Conservation (phyloP, 139 green algal genomes). For the Chlamydomonas asymmetrica region DNA sequence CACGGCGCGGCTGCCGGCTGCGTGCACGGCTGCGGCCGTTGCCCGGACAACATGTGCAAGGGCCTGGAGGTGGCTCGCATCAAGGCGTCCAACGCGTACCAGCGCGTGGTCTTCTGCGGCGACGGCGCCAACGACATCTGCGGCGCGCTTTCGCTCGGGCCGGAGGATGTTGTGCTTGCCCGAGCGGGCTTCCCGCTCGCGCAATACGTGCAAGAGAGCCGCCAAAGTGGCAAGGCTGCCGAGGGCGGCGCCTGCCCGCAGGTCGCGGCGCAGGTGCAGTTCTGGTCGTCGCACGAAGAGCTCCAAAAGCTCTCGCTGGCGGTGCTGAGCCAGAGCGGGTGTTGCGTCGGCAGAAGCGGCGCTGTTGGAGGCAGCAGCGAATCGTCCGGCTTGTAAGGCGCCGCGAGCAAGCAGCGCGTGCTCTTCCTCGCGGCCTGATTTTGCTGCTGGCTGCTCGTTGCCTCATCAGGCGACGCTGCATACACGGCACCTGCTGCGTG, state of each 20-base stretch:
- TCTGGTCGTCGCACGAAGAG: slow-evolving; percentile 61
- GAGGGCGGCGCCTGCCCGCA: background rate
- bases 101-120: slow-evolving; percentile 68
- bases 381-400: too few relatives aligned
- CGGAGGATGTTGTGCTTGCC: slow-evolving; percentile 69
- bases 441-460: too few relatives aligned
- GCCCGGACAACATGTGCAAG: slow-evolving; percentile 85
- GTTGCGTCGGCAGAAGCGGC: too few relatives aligned
- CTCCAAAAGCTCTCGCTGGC: too few relatives aligned
- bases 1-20: slow-evolving; percentile 4
- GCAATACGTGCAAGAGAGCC: too few relatives aligned
- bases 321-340: too few relatives aligned
- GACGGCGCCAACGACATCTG: slow-evolving; percentile 86
- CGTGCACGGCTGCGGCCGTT: slow-evolving; percentile 67
- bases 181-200: slow-evolving; percentile 46
- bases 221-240: slow-evolving; percentile 18
- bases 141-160: slow-evolving; percentile 62
- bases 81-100: slow-evolving; percentile 22
- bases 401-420: too few relatives aligned
- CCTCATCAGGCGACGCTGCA: too few relatives aligned
- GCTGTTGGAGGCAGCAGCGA: too few relatives aligned
- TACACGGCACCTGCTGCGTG: too few relatives aligned
- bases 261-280: slow-evolving; percentile 38
- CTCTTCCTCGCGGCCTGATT: too few relatives aligned
- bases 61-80: slow-evolving; percentile 64